phyloP scores from a whole-genome alignment of 2,329 filamentous ascomycete species.

The Westerdykella aurantiaca region DNA sequence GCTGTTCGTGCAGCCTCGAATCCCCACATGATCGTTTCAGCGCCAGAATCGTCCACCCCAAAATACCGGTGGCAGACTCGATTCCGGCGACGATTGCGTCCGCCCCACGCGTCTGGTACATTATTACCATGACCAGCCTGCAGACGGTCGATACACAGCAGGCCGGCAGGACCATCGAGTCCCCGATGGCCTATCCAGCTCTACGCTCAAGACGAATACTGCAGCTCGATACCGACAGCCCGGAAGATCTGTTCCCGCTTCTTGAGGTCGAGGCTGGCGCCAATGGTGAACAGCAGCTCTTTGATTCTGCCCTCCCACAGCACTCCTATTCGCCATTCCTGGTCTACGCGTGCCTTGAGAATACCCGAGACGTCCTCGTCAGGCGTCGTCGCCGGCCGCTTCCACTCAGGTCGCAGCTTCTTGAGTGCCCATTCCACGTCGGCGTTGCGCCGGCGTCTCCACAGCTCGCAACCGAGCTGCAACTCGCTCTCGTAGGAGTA shows the following conservation, averaged over 20 bases:
- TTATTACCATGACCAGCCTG: no score
- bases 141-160: no score
- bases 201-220: slow-evolving; percentile 68
- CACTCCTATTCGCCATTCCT: slow-evolving; percentile 77
- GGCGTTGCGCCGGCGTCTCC: slow-evolving; percentile 56
- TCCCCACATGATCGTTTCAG: slow-evolving; percentile 24
- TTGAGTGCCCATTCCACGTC: slow-evolving; percentile 43
- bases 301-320: slow-evolving; percentile 93
- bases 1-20: slow-evolving; percentile 10
- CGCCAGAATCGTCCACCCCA: slow-evolving; percentile 12
- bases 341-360: slow-evolving; percentile 82
- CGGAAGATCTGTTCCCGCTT: slow-evolving; percentile 71
- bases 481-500: slow-evolving; percentile 97
- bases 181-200: slow-evolving; percentile 4
- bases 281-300: slow-evolving; percentile 85
- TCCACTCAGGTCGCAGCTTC: slow-evolving; percentile 41
- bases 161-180: no score
- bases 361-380: slow-evolving; percentile 74
- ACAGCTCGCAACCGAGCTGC: slow-evolving; percentile 86
- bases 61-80: no score
- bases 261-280: slow-evolving; percentile 75
- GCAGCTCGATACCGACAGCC: slow-evolving; percentile 70
- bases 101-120: no score
- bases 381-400: slow-evolving; percentile 24
- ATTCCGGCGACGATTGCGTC: no score